phyloP scores from a whole-genome alignment of 164 flowering plant species.

The Houttuynia cordata region DNA sequence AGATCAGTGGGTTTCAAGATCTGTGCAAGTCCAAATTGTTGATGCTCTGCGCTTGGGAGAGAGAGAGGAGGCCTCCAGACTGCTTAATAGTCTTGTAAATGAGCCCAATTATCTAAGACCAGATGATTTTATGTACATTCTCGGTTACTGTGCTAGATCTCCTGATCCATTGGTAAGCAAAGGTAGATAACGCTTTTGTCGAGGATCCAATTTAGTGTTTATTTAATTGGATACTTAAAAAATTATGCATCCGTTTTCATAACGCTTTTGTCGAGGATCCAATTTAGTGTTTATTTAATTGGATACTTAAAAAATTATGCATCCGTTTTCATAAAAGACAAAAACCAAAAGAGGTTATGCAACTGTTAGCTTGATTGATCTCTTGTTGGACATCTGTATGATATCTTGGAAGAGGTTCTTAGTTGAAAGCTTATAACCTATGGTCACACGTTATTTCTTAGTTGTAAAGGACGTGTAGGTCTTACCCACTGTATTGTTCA shows the following conservation, averaged over 20 bases:
- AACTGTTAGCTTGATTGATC: too few species aligned
- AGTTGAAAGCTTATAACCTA: too few species aligned
- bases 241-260: neutral
- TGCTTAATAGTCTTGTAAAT: constrained; percentile 34
- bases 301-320: neutral
- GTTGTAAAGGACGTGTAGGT: neutral
- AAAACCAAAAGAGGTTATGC: too few species aligned
- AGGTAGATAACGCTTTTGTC: neutral
- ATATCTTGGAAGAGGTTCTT: too few species aligned
- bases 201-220: neutral
- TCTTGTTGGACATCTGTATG: too few species aligned
- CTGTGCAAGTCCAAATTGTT: constrained; percentile 43
- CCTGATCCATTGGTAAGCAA: constrained; percentile 70
- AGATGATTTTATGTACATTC: constrained; percentile 40
- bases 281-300: too few species aligned
- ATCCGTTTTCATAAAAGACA: too few species aligned
- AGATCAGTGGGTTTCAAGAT: constrained; percentile 12
- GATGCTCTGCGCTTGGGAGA: constrained; percentile 55
- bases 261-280: neutral
- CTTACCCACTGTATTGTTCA: constrained; percentile 4
- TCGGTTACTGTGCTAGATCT: constrained; percentile 49
- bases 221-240: neutral
- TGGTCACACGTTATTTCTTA: neutral
- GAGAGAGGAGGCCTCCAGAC: constrained; percentile 40
- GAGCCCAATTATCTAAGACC: constrained; percentile 16